Evolutionary conservation across 1,284 basidiomycete species (phyloP).

Genomic region (Moniliella sp.): DNA sequence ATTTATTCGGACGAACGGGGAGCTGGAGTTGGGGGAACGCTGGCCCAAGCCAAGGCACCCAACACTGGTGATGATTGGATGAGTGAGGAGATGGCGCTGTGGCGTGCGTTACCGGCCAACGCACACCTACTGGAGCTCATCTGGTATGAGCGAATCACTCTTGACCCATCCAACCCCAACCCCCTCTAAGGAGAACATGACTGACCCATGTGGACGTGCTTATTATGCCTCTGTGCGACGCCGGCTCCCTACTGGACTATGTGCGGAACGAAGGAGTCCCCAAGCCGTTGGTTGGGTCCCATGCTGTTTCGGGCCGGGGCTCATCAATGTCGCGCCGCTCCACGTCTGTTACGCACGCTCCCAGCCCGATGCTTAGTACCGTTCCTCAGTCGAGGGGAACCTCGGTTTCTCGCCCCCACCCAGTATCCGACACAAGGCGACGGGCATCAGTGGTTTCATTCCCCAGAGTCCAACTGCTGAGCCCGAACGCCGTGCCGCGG

Average conservation of each 20-base stretch:
- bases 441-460: too few species aligned
- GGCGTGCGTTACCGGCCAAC: constrained; percentile 13
- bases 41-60: background rate
- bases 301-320: too few species aligned
- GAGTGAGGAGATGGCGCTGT: constrained; percentile 14
- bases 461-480: background rate
- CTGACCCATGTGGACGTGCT: constrained; percentile 7
- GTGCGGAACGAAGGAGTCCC: constrained; percentile 16
- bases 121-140: constrained; percentile 16
- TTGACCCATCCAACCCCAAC: too few species aligned
- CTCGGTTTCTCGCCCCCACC: background rate
- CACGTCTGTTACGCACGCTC: too few species aligned
- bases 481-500: background rate
- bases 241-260: constrained; percentile 17
- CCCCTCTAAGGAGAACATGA: too few species aligned
- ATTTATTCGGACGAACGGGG: constrained; percentile 6
- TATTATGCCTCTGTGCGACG: constrained; percentile 20
- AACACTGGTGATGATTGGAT: constrained; percentile 1
- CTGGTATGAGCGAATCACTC: constrained; percentile 10
- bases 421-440: too few species aligned
- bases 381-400: background rate
- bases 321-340: too few species aligned
- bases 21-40: background rate
- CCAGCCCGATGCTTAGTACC: too few species aligned
- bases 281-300: too few species aligned